Evolutionary conservation across 192 early-diverging fungal species (phyloP).

Genomic region (Chytriomyces sp.): DNA sequence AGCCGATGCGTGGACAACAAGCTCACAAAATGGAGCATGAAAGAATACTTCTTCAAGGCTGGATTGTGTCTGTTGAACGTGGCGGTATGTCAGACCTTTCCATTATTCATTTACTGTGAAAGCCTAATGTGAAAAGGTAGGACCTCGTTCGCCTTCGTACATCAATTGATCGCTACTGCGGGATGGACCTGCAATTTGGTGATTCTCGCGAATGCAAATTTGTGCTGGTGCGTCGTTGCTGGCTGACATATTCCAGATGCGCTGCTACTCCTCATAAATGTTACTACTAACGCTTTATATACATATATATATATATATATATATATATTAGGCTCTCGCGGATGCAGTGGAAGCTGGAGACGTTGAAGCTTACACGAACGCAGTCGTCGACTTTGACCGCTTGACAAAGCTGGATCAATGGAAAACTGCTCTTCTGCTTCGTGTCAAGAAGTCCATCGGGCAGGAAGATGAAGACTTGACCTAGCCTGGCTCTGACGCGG

Average conservation of each 20-base stretch:
- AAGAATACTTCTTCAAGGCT: conserved; percentile 97
- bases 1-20: conserved; percentile 81
- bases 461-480: conserved; percentile 41
- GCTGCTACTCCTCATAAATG: not conserved
- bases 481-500: too few species aligned
- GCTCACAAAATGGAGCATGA: conserved; percentile 92
- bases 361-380: conserved; percentile 79
- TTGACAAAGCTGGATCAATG: conserved; percentile 92
- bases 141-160: conserved; percentile 76
- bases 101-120: not conserved
- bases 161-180: conserved; percentile 81
- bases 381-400: conserved; percentile 81
- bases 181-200: conserved; percentile 85
- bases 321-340: conserved; percentile 60
- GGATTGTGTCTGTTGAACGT: conserved; percentile 87
- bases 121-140: conserved; percentile 35
- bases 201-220: conserved; percentile 86
- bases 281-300: not conserved
- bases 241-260: not conserved
- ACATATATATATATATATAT: not conserved
- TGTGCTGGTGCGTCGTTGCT: conserved; percentile 5
- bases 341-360: conserved; percentile 78
- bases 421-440: conserved; percentile 91
- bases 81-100: conserved; percentile 47
- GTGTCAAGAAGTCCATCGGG: conserved; percentile 81